Evolutionary conservation across 345 rosid genomes (phyloP).

Genomic region (Anacardium occidentale): DNA sequence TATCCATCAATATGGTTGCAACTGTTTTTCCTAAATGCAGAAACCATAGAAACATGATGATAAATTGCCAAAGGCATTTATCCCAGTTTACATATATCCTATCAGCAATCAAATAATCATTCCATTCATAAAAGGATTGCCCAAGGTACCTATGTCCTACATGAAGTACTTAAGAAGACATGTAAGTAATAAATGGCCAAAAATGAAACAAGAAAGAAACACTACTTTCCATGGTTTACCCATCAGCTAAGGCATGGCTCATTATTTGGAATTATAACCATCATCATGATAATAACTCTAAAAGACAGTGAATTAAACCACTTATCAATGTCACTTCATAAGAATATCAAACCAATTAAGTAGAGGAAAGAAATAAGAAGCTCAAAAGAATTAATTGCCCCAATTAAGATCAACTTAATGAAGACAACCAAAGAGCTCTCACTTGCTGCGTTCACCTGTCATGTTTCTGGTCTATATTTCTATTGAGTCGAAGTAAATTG

Average conservation of each 20-base stretch:
- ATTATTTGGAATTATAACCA: neutral
- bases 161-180: neutral
- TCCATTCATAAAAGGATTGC: neutral
- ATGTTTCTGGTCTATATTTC: constrained; percentile 49
- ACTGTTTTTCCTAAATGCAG: neutral
- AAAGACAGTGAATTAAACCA: neutral
- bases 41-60: neutral
- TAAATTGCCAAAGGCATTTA: neutral
- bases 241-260: neutral
- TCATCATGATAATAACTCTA: neutral
- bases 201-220: neutral
- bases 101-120: neutral
- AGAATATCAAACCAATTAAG: constrained; percentile 6
- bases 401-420: constrained; percentile 24
- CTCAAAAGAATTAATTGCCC: neutral
- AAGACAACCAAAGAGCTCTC: constrained; percentile 74
- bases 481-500: constrained; percentile 27
- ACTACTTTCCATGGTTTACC: neutral
- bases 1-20: neutral
- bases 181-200: neutral
- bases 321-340: constrained; percentile 7
- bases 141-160: neutral
- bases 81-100: neutral
- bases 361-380: constrained; percentile 5
- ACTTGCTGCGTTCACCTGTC: constrained; percentile 94